Evolutionary conservation across 2,329 filamentous ascomycete genomes (phyloP), one percentile per base, ranked within the genome.

Genomic region (Beauveria sp.): DNA sequence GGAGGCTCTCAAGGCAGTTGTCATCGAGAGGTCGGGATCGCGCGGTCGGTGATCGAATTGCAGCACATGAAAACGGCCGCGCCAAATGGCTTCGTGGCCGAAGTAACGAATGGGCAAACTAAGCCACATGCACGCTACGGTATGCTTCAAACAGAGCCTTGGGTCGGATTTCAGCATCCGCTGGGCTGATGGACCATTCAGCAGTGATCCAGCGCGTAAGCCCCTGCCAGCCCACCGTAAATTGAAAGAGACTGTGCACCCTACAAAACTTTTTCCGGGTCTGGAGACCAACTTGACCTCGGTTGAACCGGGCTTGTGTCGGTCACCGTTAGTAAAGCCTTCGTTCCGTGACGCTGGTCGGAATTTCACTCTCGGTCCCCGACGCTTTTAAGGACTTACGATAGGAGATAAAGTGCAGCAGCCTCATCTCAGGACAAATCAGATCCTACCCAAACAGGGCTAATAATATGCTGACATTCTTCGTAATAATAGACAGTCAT

Each of bases 301-400:
- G 56, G 61, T 62, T 62, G 55, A 40, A 62, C 55, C 61, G 61
- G 61, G 61, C 61, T 62, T 62, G 61, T 59, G 56, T 62, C 61
- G 61, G 61, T 62, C 61, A 55, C 56, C 61, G 61, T 55, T 22
- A 43, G 44, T 57, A 41, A 58, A 54, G 24, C 54, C 61, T 62
- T 55, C 20, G 22, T 47, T 62, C 56, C 40, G 55, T 41, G 26
- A 46, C 30, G 34, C 18, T 48, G 18, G 43, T 59, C 61, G 55
- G 56, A 59, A 28, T 44, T 55, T 16, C 0, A 7, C 14, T 37
- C 55, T 62, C 61, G 61, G 61, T 62, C 52, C 30, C 61, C 61
- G 61, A 62, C 26, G n/a, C 47, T 4, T 34, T 26, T 20, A 55
- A 61, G 59, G 59, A 55, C 24, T 55, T 61, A 55, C 24, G 61